Base-by-base conservation (phyloP, 805 yeast species). In the Lachancea kluyveri region DNA sequence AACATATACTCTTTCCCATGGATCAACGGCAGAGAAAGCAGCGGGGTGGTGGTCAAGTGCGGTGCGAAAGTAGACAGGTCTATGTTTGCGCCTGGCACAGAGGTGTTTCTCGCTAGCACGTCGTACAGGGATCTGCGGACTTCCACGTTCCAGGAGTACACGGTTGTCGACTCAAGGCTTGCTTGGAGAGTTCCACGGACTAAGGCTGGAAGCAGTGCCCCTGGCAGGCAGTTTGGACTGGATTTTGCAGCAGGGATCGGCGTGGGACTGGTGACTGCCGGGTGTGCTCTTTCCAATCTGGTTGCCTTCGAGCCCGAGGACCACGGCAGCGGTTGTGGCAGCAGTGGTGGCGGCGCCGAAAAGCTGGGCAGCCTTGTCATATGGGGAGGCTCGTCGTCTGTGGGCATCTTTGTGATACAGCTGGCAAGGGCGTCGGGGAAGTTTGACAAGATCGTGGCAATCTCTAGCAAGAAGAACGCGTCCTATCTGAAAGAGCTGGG, bases 321-420 rank as follows among this genome's bases (percentile, higher is more conserved):
- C 8, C 32, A 39, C n/a, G 41, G 30, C n/a, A 13, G 30, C 13
- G 42, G 39, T 15, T 22, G 36, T 19, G 31, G 34, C 8, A 25
- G 29, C 1, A 30, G 29, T 18, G 42, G 32, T n/a, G 22, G n/a
- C n/a, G n/a, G n/a, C n/a, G n/a, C n/a, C n/a, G 37, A 28, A 39
- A 40, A 10, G 15, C 18, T 14, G 48, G 43, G 9, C 43, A 54
- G 20, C 31, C 64, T 8, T 10, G 34, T 65, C 5, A 52, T 68
- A n/a, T 68, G 72, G 72, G 73, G 73, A 21, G 73, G 69, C 3
- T 59, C 68, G 4, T 64, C 70, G 14, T 67, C 66, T 21, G 71
- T 68, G 24, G 73, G 72, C 0, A 46, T 65, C 5, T 67, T 64
- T 38, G 46, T 61, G 8, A 54, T 63, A 9, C 73, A 68, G 41